Evolutionary conservation across 129 eudicot species (phyloP).

Genomic region (Chrysanthemum lavandulifolium): DNA sequence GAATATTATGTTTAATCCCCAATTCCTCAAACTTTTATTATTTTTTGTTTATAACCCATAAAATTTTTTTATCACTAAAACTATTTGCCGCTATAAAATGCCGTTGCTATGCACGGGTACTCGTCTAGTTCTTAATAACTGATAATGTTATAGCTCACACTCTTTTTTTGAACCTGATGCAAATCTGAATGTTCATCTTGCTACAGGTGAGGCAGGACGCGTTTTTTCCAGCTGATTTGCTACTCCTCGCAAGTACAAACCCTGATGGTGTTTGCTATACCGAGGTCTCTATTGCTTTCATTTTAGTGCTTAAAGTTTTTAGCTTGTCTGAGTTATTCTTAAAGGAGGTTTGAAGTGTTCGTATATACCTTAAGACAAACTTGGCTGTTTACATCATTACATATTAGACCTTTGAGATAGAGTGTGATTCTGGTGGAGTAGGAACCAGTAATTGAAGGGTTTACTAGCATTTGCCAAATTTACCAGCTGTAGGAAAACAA

Average conservation of each 20-base stretch:
- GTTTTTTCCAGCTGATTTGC: conserved; percentile 91
- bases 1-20: too few relatives aligned
- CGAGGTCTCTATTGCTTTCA: conserved; percentile 52
- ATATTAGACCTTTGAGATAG: conserved; percentile 4
- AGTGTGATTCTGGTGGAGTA: neutral
- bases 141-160: conserved; percentile 9
- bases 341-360: conserved; percentile 3
- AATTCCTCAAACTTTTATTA: too few relatives aligned
- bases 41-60: too few relatives aligned
- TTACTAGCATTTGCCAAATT: neutral
- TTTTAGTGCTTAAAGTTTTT: neutral
- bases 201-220: conserved; percentile 89
- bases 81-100: too few relatives aligned
- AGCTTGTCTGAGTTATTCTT: conserved; percentile 5
- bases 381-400: neutral
- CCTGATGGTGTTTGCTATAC: conserved; percentile 94
- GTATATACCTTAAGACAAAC: conserved; percentile 10
- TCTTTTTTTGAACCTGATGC: neutral
- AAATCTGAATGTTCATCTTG: conserved; percentile 28
- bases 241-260: conserved; percentile 92
- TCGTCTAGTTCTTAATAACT: neutral
- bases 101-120: too few relatives aligned
- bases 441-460: conserved; percentile 2
- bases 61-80: too few relatives aligned
- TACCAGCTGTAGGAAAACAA: neutral